Base-by-base conservation (phyloP, 1,139 yeast genomes). In the Hyphopichia pseudoburtonii region DNA sequence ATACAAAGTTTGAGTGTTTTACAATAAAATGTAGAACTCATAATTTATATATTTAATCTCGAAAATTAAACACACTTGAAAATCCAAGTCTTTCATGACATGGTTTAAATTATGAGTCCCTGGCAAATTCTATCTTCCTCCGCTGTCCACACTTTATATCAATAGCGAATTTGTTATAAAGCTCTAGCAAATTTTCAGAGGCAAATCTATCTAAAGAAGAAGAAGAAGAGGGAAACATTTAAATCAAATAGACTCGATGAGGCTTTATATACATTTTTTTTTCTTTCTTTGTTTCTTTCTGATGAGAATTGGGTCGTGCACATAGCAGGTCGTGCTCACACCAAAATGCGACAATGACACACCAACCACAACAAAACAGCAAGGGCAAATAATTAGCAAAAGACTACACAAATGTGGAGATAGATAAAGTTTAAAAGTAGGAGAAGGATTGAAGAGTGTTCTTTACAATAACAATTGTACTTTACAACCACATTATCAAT, bases 61-160 rank as follows among this genome's bases (percentile, higher is more conserved):
- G 22, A 9, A 34, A 24, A 25, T 15, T 26, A 21, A 36, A 34
- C 33, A 36, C 33, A 28, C 28, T 25, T n/a, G n/a, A 32, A 28
- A 28, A 39, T 17, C 31, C 38, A 23, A 27, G 17, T 25, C 32
- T 33, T 22, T n/a, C 22, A 32, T 21, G 26, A 18, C 22, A 14
- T 12, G 28, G 33, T 31, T 17, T 33, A 27, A 33, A 38, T 38
- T 30, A 40, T 28, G 30, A 35, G 37, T 32, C 32, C 40, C 31
- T 34, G 30, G 12, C 28, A n/a, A 10, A n/a, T 25, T 69, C 48
- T 39, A 31, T 79, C 57, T 79, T 55, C 64, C 85, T 79, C 84
- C 77, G 83, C 77, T 78, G 84, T 79, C 85, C 86, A 78, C 86
- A 74, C 86, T 73, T 64, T 62, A 62, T 56, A 62, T 62, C 66